Conservation (phyloP, 148 eudicot species). For the Rhododendron kiyosumense region DNA sequence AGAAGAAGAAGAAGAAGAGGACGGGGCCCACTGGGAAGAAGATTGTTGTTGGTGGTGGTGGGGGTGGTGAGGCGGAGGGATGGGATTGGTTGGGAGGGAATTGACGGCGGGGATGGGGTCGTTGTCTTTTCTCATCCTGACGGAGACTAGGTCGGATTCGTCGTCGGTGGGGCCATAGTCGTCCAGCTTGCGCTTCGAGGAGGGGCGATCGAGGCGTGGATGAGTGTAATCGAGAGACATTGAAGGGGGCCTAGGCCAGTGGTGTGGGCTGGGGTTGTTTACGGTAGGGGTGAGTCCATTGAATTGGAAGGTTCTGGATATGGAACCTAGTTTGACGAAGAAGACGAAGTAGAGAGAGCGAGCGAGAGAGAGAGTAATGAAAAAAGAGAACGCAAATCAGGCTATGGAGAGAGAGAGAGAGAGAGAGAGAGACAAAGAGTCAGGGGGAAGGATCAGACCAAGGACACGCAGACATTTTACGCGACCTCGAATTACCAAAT, state of each 20-base stretch:
- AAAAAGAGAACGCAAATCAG: neutral
- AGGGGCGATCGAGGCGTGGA: conserved; percentile 10
- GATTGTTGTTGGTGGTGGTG: neutral
- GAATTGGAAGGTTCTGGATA: neutral
- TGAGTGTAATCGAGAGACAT: neutral
- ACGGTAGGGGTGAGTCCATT: neutral
- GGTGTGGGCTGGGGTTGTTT: neutral
- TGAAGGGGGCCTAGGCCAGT: neutral
- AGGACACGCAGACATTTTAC: neutral
- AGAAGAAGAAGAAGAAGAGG: neutral
- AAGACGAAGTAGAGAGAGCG: neutral
- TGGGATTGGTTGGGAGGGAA: neutral
- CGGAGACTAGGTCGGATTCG: conserved; percentile 2
- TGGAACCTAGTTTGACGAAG: neutral
- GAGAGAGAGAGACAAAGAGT: neutral
- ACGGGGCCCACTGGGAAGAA: neutral
- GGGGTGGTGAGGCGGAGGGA: neutral
- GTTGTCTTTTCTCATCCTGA: conserved; percentile 16
- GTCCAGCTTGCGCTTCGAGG: conserved; percentile 20
- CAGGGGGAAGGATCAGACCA: neutral
- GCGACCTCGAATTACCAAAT: neutral
- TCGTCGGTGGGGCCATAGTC: conserved; percentile 5
- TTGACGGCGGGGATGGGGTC: neutral
- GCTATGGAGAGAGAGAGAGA: neutral
- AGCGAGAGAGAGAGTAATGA: neutral